Evolutionary conservation across 306 rosid species (phyloP).

Genomic region (Vigna trinervia): DNA sequence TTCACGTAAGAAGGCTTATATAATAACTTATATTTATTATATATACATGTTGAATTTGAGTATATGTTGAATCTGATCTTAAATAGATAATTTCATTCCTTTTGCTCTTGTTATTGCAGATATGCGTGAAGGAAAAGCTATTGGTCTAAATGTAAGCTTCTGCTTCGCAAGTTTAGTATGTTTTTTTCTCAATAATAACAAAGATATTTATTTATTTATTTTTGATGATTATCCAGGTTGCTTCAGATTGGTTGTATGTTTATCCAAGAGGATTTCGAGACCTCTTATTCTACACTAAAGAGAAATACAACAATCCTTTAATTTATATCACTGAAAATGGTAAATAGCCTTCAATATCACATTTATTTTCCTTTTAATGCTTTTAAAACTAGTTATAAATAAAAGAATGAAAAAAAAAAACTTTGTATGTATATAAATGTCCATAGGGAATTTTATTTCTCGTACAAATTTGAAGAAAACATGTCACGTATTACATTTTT

Average conservation of each 20-base stretch:
- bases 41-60: not conserved
- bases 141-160: conserved; percentile 42
- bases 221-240: conserved; percentile 44
- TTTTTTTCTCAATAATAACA: not conserved
- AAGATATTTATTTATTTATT: not conserved
- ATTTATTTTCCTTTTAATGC: not conserved
- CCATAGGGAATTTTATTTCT: no score
- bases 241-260: conserved; percentile 55
- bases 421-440: no score
- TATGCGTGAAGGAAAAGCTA: conserved; percentile 34
- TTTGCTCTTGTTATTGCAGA: conserved; percentile 12
- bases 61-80: not conserved
- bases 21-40: not conserved
- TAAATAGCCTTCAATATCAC: conserved; percentile 4
- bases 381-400: not conserved
- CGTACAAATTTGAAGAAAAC: not conserved
- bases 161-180: not conserved
- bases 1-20: conserved; percentile 34
- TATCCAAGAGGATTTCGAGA: conserved; percentile 65
- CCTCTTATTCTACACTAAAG: conserved; percentile 48
- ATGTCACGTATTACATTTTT: not conserved
- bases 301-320: conserved; percentile 57
- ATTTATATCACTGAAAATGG: conserved; percentile 72
- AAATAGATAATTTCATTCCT: not conserved
- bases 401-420: no score